Evolutionary conservation across 1,139 yeast genomes (phyloP).

Genomic region (Blastobotrys persicus): DNA sequence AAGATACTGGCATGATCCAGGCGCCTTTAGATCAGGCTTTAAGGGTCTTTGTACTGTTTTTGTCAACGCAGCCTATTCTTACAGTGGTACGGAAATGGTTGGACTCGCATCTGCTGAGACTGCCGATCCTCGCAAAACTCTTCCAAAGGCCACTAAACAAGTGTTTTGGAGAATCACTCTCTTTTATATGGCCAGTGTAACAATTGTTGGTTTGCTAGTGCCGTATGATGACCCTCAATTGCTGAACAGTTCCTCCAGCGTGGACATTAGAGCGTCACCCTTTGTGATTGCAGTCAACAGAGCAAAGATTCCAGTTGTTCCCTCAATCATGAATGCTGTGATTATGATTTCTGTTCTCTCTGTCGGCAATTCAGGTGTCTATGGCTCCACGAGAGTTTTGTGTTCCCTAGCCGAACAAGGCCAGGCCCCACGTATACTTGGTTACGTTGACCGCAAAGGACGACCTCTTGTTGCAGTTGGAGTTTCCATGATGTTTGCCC

Average conservation of each 20-base stretch:
- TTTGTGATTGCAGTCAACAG: constrained; percentile 64
- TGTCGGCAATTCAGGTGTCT: constrained; percentile 73
- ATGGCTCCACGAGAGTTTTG: constrained; percentile 77
- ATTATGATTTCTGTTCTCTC: constrained; percentile 66
- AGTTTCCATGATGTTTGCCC: constrained; percentile 57
- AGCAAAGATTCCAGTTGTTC: constrained; percentile 59
- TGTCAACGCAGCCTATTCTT: constrained; percentile 83
- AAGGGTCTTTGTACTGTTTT: constrained; percentile 84
- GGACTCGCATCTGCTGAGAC: constrained; percentile 88
- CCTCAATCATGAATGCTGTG: constrained; percentile 71
- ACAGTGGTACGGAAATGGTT: constrained; percentile 79
- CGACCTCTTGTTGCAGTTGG: constrained; percentile 70
- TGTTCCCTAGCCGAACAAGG: constrained; percentile 81
- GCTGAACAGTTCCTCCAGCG: constrained; percentile 46
- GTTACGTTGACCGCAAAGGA: constrained; percentile 71
- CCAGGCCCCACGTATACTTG: constrained; percentile 70
- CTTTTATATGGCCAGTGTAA: constrained; percentile 59
- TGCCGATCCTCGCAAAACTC: constrained; percentile 62
- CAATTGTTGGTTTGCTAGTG: constrained; percentile 60
- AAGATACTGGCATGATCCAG: constrained; percentile 59
- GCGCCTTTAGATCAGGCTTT: constrained; percentile 61
- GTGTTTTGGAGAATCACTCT: constrained; percentile 69
- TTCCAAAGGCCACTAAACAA: constrained; percentile 69
- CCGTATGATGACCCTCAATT: constrained; percentile 55
- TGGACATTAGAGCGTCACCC: constrained; percentile 63